Evolutionary conservation across 192 early-diverging fungal species (phyloP).

Genomic region (Coemansia sp.): DNA sequence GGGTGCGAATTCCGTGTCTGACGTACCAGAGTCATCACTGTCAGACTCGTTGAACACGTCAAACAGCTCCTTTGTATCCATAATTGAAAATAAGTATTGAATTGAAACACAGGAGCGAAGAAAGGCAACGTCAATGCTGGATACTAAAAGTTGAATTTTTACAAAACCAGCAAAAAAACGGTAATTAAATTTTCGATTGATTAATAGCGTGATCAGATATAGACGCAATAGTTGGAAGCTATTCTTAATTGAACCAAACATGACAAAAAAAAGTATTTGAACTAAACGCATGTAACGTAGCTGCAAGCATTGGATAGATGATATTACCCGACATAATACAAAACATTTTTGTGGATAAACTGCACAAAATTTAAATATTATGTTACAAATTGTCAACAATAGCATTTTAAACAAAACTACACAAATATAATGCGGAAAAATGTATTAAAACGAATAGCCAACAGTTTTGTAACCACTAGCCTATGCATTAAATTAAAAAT

Average conservation of each 20-base stretch:
- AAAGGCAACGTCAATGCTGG: too few species aligned
- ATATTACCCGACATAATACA: neutral
- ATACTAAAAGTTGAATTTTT: too few species aligned
- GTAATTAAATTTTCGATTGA: neutral
- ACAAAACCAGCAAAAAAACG: neutral
- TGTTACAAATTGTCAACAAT: neutral
- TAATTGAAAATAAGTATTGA: neutral
- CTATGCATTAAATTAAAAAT: too few species aligned
- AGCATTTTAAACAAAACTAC: too few species aligned
- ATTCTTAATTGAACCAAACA: too few species aligned
- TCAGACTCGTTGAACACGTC: conserved; percentile 49
- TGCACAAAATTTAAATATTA: neutral
- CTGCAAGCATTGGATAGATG: neutral
- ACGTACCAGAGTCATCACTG: conserved; percentile 22
- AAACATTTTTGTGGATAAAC: neutral
- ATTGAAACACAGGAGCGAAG: neutral
- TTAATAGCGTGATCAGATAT: neutral
- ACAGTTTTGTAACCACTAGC: too few species aligned
- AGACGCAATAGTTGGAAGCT: too few species aligned
- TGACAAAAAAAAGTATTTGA: too few species aligned
- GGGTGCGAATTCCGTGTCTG: conserved; percentile 2
- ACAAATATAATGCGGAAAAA: too few species aligned
- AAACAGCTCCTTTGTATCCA: conserved; percentile 46
- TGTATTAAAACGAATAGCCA: too few species aligned
- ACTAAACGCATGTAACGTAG: too few species aligned